Conservation (phyloP, 2,329 filamentous ascomycete species). For the Phialophora macrospora region DNA sequence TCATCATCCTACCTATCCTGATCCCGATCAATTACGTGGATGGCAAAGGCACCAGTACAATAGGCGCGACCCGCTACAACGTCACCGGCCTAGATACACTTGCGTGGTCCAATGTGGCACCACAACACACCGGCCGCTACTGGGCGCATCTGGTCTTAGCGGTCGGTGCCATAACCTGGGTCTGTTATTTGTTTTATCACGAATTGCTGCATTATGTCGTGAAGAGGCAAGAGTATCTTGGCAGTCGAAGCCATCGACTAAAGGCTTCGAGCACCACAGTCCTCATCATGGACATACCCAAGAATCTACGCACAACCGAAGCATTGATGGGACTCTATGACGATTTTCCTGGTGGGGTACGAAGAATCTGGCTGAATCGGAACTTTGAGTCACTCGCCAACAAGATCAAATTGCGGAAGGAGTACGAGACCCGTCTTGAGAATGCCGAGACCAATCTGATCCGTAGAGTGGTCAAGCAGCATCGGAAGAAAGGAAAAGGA, state of each 20-base stretch:
- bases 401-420: slow-evolving; percentile 40
- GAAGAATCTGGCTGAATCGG: slow-evolving; percentile 44
- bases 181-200: slow-evolving; percentile 42
- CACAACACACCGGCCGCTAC: slow-evolving; percentile 40
- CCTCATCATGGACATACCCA: slow-evolving; percentile 44
- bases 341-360: slow-evolving; percentile 42
- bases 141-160: slow-evolving; percentile 44
- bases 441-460: slow-evolving; percentile 41
- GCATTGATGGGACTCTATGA: slow-evolving; percentile 42
- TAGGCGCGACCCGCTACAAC: slow-evolving; percentile 37
- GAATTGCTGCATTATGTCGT: slow-evolving; percentile 42
- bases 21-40: slow-evolving; percentile 42
- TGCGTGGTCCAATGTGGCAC: slow-evolving; percentile 43
- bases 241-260: slow-evolving; percentile 40
- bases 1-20: slow-evolving; percentile 41
- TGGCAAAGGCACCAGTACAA: slow-evolving; percentile 37
- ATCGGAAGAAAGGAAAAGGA: slow-evolving; percentile 32
- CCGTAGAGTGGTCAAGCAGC: slow-evolving; percentile 34
- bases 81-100: slow-evolving; percentile 43
- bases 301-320: slow-evolving; percentile 39
- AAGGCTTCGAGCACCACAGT: slow-evolving; percentile 43
- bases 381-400: slow-evolving; percentile 40
- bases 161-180: slow-evolving; percentile 40
- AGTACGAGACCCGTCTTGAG: slow-evolving; percentile 42
- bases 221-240: slow-evolving; percentile 42